Evolutionary conservation across 1,284 basidiomycete genomes (phyloP).

Genomic region (Trametes versicolor): DNA sequence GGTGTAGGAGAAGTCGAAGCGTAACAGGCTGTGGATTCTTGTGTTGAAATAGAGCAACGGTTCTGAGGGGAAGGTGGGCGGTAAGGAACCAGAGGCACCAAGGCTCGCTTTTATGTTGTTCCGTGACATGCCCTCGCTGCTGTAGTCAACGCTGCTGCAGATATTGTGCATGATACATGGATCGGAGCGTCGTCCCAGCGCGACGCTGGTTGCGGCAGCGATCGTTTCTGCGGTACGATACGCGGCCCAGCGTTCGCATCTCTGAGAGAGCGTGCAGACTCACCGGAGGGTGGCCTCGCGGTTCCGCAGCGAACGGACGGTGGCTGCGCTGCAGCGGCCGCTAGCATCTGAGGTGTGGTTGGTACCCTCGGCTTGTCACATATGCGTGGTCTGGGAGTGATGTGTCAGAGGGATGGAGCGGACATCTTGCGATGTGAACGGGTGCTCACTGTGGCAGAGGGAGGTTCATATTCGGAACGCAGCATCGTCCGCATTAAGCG

Average conservation of each 20-base stretch:
- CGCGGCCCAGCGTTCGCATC: not conserved
- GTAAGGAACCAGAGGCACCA: not conserved
- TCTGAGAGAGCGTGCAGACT: not conserved
- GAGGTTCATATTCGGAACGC: no score
- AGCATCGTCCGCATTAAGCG: no score
- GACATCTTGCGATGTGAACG: no score
- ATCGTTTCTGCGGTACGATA: not conserved
- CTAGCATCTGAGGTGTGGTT: not conserved
- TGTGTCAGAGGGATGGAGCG: no score
- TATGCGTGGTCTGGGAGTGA: no score
- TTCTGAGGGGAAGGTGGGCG: not conserved
- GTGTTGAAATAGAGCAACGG: conserved; percentile 8
- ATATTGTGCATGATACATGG: not conserved
- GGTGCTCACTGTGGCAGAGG: no score
- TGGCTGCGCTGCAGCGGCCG: conserved; percentile 7
- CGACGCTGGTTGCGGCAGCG: not conserved
- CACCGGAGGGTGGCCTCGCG: not conserved
- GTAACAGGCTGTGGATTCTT: not conserved
- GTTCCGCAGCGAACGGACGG: not conserved
- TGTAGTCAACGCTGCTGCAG: not conserved
- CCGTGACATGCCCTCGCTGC: not conserved
- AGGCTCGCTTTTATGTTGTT: not conserved
- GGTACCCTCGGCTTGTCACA: no score
- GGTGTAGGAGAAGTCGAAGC: not conserved
- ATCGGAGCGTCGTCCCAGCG: not conserved